Evolutionary conservation across 148 eudicot genomes (phyloP).

Genomic region (Selenicereus undatus): DNA sequence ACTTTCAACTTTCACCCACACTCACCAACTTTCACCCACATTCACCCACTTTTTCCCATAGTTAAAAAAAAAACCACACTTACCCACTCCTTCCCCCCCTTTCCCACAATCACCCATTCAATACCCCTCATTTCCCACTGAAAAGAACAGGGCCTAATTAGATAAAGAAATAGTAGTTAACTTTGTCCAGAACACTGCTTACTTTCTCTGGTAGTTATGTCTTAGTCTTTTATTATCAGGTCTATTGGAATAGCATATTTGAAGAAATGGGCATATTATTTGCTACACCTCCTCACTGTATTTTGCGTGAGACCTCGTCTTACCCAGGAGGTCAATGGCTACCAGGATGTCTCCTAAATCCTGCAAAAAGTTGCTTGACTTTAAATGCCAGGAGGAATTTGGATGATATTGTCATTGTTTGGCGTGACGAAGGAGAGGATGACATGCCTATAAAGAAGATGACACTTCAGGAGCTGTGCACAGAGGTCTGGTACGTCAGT

Average conservation of each 20-base stretch:
- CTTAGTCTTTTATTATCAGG: conserved; percentile 34
- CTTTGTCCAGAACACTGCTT: neutral
- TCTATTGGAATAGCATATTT: conserved; percentile 69
- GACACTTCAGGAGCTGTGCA: conserved; percentile 65
- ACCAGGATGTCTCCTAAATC: conserved; percentile 70
- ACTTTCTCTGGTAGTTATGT: neutral
- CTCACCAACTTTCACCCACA: no score
- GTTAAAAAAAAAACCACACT: no score
- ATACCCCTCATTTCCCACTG: no score
- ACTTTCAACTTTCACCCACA: no score
- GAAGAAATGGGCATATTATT: conserved; percentile 64
- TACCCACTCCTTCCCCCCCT: no score
- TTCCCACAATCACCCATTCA: no score
- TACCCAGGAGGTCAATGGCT: conserved; percentile 96
- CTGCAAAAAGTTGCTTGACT: conserved; percentile 67
- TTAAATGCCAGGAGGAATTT: conserved; percentile 45
- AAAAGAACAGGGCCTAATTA: no score
- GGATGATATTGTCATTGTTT: conserved; percentile 61
- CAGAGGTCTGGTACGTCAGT: conserved; percentile 70
- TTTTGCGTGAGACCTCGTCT: conserved; percentile 50
- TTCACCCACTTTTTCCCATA: no score
- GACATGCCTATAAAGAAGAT: conserved; percentile 51
- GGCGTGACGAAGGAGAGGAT: conserved; percentile 87
- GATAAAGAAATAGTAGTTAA: neutral
- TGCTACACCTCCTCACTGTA: conserved; percentile 58